These are phyloP conservation scores for Carallia pectinifolia DNA, from an alignment of 345 rosid genomes.

Conservation along the genomic window DNA sequence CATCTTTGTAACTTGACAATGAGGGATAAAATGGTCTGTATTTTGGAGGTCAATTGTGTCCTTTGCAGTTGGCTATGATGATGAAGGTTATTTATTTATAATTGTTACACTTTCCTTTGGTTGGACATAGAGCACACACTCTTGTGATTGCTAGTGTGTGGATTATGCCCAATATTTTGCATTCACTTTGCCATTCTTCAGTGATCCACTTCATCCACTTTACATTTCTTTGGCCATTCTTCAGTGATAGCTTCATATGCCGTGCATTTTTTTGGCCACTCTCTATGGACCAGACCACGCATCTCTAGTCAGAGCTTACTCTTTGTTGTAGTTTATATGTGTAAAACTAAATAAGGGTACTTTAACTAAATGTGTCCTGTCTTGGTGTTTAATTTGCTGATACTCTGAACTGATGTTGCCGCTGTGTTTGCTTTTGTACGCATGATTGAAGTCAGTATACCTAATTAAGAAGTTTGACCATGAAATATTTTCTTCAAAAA, in stretches of 20 bases:
- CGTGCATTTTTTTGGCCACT: neutral
- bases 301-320: neutral
- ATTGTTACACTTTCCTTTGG: no score
- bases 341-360: neutral
- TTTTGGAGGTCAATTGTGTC: no score
- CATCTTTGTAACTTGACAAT: no score
- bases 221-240: neutral
- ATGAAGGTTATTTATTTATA: no score
- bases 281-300: neutral
- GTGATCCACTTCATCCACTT: neutral
- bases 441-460: neutral
- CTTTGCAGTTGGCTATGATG: no score
- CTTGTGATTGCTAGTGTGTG: neutral
- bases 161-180: neutral
- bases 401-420: neutral
- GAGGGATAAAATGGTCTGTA: no score
- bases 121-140: no score
- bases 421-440: neutral
- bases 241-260: neutral
- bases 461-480: neutral
- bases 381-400: neutral
- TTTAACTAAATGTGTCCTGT: neutral
- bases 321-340: neutral
- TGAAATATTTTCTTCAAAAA: constrained; percentile 4
- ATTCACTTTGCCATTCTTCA: neutral